Base-by-base conservation (phyloP, 192 early-diverging fungal species). In the Allomyces macrogynus region DNA sequence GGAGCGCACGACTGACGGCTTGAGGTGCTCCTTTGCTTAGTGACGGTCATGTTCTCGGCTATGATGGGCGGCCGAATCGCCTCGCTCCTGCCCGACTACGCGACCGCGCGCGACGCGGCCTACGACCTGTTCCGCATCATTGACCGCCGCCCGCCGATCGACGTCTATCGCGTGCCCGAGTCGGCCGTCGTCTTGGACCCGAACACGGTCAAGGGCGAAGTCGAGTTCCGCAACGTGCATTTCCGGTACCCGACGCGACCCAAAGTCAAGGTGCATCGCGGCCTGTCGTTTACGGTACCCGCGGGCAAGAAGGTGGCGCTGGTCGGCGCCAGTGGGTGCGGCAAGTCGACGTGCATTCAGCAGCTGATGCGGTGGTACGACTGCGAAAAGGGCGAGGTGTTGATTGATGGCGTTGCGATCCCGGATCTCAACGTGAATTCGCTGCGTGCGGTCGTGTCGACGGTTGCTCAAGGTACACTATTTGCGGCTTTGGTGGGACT, bases 381-480 rank as follows among this genome's bases (percentile, higher is more conserved):
- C 65, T 69, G 73, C 0, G 64, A 69, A 12, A 60, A 66, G 10
- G 88, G 85, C 61, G 43, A 61, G 0, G 79, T 95, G 12, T 65
- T 70, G 23, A 63, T 96, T 14, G 93, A 94, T 75, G 91, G 86
- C 27, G 70, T 75, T 22, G 77, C 89, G 63, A 76, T 92, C 66
- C 83, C 78, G 65, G 79, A 86, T 57, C 76, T 85, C 67, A 92
- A 95, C 62, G 78, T 94, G 43, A 70, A 77, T 26, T 95, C 86
- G 80, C 74, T 95, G 57, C 85, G 95, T 20, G 77, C 78, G 64
- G 84, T 89, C 63, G 88, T 97, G 63, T 93, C 90, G 49, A 79
- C 95, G 24, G 93, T 95, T 65, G 79, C 82, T 62, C 93, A 92
- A 77, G 92, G 91, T 71, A 91, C 92, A 0, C 83, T 95, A 2